A percentile compares a stretch with the other conserved stretches of the same genome.
These are phyloP conservation scores for Terfezia claveryi DNA, from an alignment of 495 filamentous ascomycete genomes.

Conservation along the genomic window DNA sequence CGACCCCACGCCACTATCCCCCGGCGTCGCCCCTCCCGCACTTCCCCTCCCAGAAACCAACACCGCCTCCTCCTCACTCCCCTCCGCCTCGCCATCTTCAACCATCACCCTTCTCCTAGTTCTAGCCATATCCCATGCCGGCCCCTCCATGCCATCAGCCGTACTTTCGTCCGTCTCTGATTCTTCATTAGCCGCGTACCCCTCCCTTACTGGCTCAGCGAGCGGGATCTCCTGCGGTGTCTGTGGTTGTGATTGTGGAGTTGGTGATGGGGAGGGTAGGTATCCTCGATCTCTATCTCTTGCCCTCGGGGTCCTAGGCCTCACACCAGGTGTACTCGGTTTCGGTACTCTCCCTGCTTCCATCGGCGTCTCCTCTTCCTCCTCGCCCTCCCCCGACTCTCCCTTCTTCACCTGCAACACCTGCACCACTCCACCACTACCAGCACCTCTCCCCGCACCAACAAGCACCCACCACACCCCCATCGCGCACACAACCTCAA, in stretches of 20 bases:
- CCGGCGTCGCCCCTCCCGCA: conserved; percentile 3
- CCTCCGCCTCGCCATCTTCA: conserved; percentile 21
- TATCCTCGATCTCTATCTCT: background rate
- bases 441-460: conserved; percentile 4
- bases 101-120: conserved; percentile 14
- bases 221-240: background rate
- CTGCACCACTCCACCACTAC: conserved; percentile 1
- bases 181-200: conserved; percentile 6
- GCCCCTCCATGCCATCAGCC: conserved; percentile 5
- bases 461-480: conserved; percentile 15
- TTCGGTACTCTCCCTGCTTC: background rate
- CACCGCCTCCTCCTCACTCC: conserved; percentile 5
- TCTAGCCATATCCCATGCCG: conserved; percentile 14
- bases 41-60: conserved; percentile 28
- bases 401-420: background rate
- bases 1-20: background rate
- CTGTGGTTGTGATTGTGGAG: background rate
- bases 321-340: background rate
- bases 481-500: conserved; percentile 31
- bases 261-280: background rate
- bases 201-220: background rate
- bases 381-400: background rate
- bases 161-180: conserved; percentile 18
- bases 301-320: background rate
- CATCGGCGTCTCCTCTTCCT: conserved; percentile 7